Conservation (phyloP, 2,329 filamentous ascomycete genomes). For the Pseudogymnoascus pannorum region DNA sequence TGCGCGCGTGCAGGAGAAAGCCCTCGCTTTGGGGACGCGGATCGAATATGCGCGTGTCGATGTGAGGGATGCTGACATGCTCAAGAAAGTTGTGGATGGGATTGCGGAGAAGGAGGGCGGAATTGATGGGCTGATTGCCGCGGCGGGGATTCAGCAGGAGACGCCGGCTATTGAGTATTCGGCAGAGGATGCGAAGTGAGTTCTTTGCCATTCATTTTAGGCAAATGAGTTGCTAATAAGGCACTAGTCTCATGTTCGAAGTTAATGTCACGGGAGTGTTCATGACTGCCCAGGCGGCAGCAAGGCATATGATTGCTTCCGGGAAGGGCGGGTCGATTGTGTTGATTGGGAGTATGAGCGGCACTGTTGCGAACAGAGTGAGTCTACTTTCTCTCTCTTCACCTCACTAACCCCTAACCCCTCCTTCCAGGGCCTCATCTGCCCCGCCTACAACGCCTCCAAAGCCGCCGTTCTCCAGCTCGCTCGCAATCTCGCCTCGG, state of each 20-base stretch:
- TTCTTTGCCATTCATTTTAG: not conserved
- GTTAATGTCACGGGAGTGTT: constrained; percentile 64
- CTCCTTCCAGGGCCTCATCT: constrained; percentile 48
- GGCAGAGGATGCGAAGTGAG: constrained; percentile 33
- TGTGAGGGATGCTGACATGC: constrained; percentile 51
- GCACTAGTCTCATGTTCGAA: constrained; percentile 47
- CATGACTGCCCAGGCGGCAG: constrained; percentile 63
- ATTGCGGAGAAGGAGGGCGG: constrained; percentile 55
- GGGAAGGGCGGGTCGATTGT: constrained; percentile 40
- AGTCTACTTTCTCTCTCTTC: constrained; percentile 14
- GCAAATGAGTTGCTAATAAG: constrained; percentile 31
- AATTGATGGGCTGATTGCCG: constrained; percentile 62
- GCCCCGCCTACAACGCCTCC: constrained; percentile 54
- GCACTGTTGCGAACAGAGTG: constrained; percentile 43
- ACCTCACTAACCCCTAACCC: constrained; percentile 13
- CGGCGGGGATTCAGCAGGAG: constrained; percentile 62
- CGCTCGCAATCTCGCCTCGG: constrained; percentile 48
- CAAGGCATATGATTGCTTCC: constrained; percentile 44
- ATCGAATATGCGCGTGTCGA: constrained; percentile 62
- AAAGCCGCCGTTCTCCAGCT: constrained; percentile 55
- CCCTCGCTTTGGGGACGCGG: constrained; percentile 52
- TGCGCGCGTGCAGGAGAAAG: constrained; percentile 49
- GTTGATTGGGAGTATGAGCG: constrained; percentile 43
- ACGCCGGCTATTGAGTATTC: constrained; percentile 60
- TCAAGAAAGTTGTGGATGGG: constrained; percentile 50